A percentile compares a stretch with the other conserved stretches of the same genome.
These are phyloP conservation scores for Dictyophora rubrovolvata DNA, from an alignment of 768 basidiomycete species.

Conservation along the genomic window DNA sequence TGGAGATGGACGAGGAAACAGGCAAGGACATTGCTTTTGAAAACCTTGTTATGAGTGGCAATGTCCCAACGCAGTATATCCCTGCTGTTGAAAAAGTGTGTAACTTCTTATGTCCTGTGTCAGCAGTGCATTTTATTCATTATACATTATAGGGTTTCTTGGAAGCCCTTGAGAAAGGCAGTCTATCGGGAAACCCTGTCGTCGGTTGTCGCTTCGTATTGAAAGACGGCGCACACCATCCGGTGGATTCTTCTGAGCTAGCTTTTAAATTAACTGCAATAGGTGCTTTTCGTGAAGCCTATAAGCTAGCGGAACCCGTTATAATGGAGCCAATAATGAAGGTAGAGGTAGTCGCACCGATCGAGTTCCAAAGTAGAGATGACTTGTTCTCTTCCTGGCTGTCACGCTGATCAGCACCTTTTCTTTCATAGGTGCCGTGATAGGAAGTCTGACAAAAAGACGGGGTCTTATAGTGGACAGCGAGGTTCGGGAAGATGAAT, in stretches of 20 bases:
- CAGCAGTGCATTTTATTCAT: neutral
- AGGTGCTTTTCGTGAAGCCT: conserved; percentile 88
- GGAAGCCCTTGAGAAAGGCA: conserved; percentile 87
- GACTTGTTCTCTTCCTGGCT: neutral
- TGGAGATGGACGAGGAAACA: conserved; percentile 55
- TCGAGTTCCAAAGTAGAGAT: conserved; percentile 78
- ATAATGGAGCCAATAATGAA: conserved; percentile 98
- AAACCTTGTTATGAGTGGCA: conserved; percentile 83
- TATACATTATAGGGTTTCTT: conserved; percentile 67
- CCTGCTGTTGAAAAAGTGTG: conserved; percentile 88
- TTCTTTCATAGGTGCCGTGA: conserved; percentile 59
- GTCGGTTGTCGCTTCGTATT: conserved; percentile 79
- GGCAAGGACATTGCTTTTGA: conserved; percentile 82
- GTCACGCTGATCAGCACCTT: neutral
- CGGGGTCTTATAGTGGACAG: conserved; percentile 92
- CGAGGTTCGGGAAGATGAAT: conserved; percentile 95
- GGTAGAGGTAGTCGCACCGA: conserved; percentile 92
- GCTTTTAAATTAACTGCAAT: conserved; percentile 89
- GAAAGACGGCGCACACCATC: conserved; percentile 86
- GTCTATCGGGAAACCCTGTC: conserved; percentile 79
- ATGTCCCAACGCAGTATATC: conserved; percentile 84
- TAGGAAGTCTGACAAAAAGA: conserved; percentile 86
- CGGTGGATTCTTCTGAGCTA: conserved; percentile 92
- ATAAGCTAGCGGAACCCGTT: conserved; percentile 61
- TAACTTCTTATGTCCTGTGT: neutral